Conservation (phyloP, 352 stramenopile species). For the Phytophthora europaea region DNA sequence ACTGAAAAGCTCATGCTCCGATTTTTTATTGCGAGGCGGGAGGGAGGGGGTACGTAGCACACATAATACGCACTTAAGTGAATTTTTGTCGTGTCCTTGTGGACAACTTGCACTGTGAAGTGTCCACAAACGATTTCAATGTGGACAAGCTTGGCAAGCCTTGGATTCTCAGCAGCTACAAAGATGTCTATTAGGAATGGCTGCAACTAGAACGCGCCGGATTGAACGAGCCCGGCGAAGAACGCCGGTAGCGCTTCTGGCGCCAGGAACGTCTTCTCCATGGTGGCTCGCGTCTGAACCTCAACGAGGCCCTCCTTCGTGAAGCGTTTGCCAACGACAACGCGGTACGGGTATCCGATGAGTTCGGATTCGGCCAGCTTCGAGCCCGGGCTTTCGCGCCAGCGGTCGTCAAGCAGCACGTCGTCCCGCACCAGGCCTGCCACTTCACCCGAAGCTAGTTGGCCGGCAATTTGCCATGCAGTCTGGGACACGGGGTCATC, state of each 20-base stretch:
- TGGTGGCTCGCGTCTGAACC: constrained; percentile 71
- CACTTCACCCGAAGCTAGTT: constrained; percentile 55
- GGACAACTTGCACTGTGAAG: neutral
- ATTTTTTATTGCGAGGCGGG: no score
- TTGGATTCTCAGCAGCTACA: no score
- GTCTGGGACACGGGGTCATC: constrained; percentile 60
- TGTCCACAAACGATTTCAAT: neutral
- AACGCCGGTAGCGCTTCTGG: constrained; percentile 51
- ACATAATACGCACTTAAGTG: neutral
- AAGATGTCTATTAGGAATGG: neutral
- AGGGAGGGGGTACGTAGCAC: no score
- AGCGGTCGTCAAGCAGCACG: constrained; percentile 88
- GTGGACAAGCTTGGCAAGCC: neutral
- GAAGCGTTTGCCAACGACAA: constrained; percentile 88
- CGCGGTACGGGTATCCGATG: constrained; percentile 85
- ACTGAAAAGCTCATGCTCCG: constrained; percentile 65
- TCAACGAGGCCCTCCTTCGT: constrained; percentile 81
- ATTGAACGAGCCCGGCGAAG: constrained; percentile 41
- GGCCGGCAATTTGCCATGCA: constrained; percentile 57
- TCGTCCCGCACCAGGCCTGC: constrained; percentile 52
- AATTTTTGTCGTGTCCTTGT: neutral
- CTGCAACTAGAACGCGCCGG: constrained; percentile 24
- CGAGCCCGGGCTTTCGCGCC: constrained; percentile 78
- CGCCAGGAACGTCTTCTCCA: constrained; percentile 71
- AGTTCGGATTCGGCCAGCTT: constrained; percentile 91